Evolutionary conservation across 2,329 filamentous ascomycete genomes (phyloP), one percentile per base, ranked within the genome.

Genomic region (Pseudopyricularia javanii): DNA sequence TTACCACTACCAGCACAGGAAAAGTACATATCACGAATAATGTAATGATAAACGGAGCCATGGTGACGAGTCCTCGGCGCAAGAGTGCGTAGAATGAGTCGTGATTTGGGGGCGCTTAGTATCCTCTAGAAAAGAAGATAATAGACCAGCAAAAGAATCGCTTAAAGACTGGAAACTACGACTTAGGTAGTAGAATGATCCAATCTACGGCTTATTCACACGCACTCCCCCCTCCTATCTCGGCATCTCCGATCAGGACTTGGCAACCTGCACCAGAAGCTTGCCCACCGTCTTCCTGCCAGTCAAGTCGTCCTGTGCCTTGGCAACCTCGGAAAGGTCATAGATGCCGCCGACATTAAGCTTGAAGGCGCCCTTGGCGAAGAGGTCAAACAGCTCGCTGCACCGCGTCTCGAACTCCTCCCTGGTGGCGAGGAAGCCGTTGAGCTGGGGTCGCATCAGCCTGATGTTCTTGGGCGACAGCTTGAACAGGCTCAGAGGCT

Each of bases 401-500:
- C 54, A 52, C 43, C 57, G 55, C 26, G n/a, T 70, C 59, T 87
- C 80, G 49, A 87, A 79, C 64, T 91, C 88, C 57, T 87, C 82
- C 40, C 80, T 73, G 15, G 82, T 84, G 12, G 72, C 69, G 49
- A 90, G 73, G 64, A 93, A 95, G 45, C 74, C 78, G 62, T 83
- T 83, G 47, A 95, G 69, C 8, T 76, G 79, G 1, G 90, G 87
- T n/a, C 90, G 79, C 64, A 87, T 69, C 53, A 96, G 69, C 65
- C 84, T 86, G 58, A 85, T 68, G 66, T 91, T 91, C 73, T 94
- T 95, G 49, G 80, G 72, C 2, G 74, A 70, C 7, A 95, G 73
- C 22, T 76, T 73, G 45, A 71, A 61, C 49, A 72, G 67, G 47
- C 64, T 62, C 66, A 87, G 66, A 0, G 86, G 85, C 20, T 83